Base-by-base conservation (phyloP, 768 basidiomycete genomes). In the Pholiota conissans region DNA sequence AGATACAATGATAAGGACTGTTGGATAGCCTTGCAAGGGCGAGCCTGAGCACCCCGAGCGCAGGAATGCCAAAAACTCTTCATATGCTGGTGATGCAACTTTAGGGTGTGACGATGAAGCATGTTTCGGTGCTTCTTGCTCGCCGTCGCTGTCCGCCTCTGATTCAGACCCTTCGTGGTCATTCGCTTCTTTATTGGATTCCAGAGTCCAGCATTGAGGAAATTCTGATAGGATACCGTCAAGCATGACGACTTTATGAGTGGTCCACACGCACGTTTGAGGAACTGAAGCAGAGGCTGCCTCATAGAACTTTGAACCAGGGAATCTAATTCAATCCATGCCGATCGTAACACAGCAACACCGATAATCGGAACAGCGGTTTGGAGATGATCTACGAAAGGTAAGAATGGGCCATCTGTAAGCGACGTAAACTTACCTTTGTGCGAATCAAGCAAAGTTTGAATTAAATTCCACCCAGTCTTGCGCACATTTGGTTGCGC, bases 61-160 rank as follows among this genome's bases (percentile, higher is more conserved):
- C 20, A 98, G 80, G 74, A 95, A 97, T 34, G 79, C 81, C 20
- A 94, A 74, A 71, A 98, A 95, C 49, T 89, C 86, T 13, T 65
- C 70, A 65, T 90, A 96, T 2, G 85, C 83, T 22, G 66, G 64
- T 9, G 80, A 83, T 26, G 65, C 63, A 7, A 40, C 48, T 29
- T 45, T 48, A 9, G 27, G 9, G 30, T 53, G 34, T 1, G 52
- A 22, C 24, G 61, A 42, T 5, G 52, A 32, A 32, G 35, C 22
- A 29, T 42, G 34, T 49, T 4, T 56, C n/a, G 35, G 9, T 46
- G 39, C 42, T 6, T 70, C 69, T 24, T 65, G 64, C 10, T 76
- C 73, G 14, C 67, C 66, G 5, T 74, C 77, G 5, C 62, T 61
- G 13, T 77, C 80, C 2, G 58, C 62, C 11, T 78, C 80, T 1